A percentile compares a stretch with the other conserved stretches of the same genome.
phyloP scores from a whole-genome alignment of 345 rosid genomes.

The Pistacia vera region DNA sequence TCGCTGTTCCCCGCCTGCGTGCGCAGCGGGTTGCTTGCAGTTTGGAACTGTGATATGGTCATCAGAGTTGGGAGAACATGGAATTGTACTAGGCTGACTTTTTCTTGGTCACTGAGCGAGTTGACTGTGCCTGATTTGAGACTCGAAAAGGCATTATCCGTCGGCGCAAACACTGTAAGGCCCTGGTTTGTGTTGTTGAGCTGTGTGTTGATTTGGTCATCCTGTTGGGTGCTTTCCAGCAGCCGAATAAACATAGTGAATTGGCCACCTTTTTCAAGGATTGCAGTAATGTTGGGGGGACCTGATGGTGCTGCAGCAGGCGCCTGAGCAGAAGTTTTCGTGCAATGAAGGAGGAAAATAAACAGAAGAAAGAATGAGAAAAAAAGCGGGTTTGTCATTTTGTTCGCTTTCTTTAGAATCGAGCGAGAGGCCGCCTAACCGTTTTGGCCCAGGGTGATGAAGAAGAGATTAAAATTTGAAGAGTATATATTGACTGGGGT shows the following conservation, averaged over 20 bases:
- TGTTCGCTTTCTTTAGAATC: background rate
- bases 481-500: constrained; percentile 19
- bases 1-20: constrained; percentile 80
- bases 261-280: constrained; percentile 84
- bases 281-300: constrained; percentile 66
- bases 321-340: constrained; percentile 41
- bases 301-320: constrained; percentile 59
- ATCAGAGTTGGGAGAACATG: constrained; percentile 69
- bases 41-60: constrained; percentile 74
- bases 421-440: background rate
- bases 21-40: constrained; percentile 85
- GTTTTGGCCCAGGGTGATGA: background rate
- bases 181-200: constrained; percentile 76
- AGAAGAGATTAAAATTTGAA: constrained; percentile 14
- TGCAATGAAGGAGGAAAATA: constrained; percentile 33
- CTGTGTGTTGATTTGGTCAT: constrained; percentile 73
- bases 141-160: constrained; percentile 68
- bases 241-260: constrained; percentile 65
- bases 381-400: constrained; percentile 40
- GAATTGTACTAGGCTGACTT: constrained; percentile 78
- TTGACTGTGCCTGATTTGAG: constrained; percentile 75
- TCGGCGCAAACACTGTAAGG: constrained; percentile 76
- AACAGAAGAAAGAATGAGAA: constrained; percentile 26
- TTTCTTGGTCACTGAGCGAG: constrained; percentile 64
- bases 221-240: constrained; percentile 62